phyloP scores from a whole-genome alignment of 2,329 filamentous ascomycete genomes.

The Bipolaris cookei region DNA sequence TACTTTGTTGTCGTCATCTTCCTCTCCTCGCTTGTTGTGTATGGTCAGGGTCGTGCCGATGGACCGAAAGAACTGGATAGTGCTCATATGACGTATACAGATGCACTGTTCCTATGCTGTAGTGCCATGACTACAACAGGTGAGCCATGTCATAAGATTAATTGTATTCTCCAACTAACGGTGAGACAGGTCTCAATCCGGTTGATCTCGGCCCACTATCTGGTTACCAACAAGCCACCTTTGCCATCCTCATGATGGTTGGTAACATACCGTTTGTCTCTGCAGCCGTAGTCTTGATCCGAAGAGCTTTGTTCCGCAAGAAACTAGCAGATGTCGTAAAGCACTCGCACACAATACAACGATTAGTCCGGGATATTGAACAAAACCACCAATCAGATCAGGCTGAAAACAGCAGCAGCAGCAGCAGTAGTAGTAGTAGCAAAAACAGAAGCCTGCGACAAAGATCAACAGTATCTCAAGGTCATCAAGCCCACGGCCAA shows the following conservation, averaged over 20 bases:
- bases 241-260: slow-evolving; percentile 36
- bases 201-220: slow-evolving; percentile 36
- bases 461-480: neutral
- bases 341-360: slow-evolving; percentile 33
- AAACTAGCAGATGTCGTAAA: slow-evolving; percentile 39
- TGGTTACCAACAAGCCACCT: slow-evolving; percentile 37
- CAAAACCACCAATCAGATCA: slow-evolving; percentile 16
- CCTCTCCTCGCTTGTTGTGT: slow-evolving; percentile 37
- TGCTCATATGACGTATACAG: slow-evolving; percentile 32
- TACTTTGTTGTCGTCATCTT: slow-evolving; percentile 39
- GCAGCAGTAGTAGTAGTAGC: slow-evolving; percentile 13
- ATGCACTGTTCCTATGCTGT: slow-evolving; percentile 37
- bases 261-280: slow-evolving; percentile 43
- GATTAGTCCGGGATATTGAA: slow-evolving; percentile 35
- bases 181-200: slow-evolving; percentile 30
- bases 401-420: slow-evolving; percentile 9
- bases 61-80: slow-evolving; percentile 26
- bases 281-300: slow-evolving; percentile 37
- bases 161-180: neutral
- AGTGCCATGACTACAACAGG: slow-evolving; percentile 44
- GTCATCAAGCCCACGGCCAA: slow-evolving; percentile 3
- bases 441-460: slow-evolving; percentile 16
- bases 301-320: slow-evolving; percentile 33
- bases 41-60: slow-evolving; percentile 36
- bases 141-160: neutral